These are phyloP conservation scores for Sphagnum contortum DNA, from an alignment of 225 moss, liverwort and hornwort genomes.

Conservation along the genomic window DNA sequence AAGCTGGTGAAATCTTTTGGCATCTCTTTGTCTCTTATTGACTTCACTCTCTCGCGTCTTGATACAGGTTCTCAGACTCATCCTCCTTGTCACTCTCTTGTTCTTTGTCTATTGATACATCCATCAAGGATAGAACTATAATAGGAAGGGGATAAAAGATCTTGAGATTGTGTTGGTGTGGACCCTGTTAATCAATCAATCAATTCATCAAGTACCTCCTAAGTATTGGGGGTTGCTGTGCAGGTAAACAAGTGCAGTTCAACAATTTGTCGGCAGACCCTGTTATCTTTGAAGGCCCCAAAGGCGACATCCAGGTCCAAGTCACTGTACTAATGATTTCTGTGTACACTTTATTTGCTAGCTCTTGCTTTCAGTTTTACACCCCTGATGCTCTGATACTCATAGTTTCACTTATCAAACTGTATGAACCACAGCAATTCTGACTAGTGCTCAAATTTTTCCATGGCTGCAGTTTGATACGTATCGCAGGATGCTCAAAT, in stretches of 20 bases:
- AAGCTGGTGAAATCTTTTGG: conserved; percentile 58
- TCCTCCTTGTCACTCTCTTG: neutral
- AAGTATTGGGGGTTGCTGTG: neutral
- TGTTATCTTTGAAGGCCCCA: conserved; percentile 78
- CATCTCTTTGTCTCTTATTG: conserved; percentile 76
- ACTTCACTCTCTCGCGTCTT: conserved; percentile 95
- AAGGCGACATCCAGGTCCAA: conserved; percentile 75
- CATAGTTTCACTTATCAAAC: no score
- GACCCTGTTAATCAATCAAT: neutral
- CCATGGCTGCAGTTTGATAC: conserved; percentile 65
- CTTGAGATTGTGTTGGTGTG: neutral
- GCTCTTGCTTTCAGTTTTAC: neutral
- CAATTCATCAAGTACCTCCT: conserved; percentile 2
- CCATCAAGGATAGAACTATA: no score
- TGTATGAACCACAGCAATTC: no score
- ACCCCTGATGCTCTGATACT: no score
- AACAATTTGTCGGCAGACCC: conserved; percentile 83
- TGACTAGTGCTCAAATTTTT: conserved; percentile 1
- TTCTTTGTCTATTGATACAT: no score
- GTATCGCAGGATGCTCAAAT: conserved; percentile 75
- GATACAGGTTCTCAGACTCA: conserved; percentile 53
- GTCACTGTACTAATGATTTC: neutral
- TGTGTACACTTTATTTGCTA: neutral
- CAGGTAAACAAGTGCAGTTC: conserved; percentile 89
- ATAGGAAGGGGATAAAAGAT: no score